A percentile compares a stretch with the other conserved stretches of the same genome.
Evolutionary conservation across 495 filamentous ascomycete genomes (phyloP).

Genomic region (Glonium stellatum): DNA sequence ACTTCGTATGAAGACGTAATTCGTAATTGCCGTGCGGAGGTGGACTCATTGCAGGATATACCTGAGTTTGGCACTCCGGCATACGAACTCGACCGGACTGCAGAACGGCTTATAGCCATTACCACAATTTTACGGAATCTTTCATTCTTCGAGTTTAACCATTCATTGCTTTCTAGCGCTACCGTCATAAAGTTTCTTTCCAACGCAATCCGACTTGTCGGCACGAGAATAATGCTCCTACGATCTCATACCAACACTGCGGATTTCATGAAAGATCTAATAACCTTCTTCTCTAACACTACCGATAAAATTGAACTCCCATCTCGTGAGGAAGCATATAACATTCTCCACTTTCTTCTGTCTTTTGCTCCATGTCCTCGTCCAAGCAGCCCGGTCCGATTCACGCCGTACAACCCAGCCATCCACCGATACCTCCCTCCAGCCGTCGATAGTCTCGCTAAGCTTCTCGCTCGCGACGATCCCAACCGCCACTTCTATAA

Average conservation of each 20-base stretch:
- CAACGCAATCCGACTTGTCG: conserved; percentile 73
- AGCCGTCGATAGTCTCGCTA: conserved; percentile 83
- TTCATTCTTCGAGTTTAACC: conserved; percentile 76
- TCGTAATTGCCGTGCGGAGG: conserved; percentile 65
- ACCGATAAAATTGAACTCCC: conserved; percentile 74
- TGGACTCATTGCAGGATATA: conserved; percentile 59
- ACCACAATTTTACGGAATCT: conserved; percentile 90
- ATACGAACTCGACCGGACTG: conserved; percentile 78
- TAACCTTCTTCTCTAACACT: conserved; percentile 82
- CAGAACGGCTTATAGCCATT: conserved; percentile 80
- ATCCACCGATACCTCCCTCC: conserved; percentile 83
- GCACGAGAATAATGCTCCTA: conserved; percentile 81
- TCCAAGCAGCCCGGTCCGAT: conserved; percentile 46
- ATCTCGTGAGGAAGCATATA: conserved; percentile 79
- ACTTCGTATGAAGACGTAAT: conserved; percentile 81
- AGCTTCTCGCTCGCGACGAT: conserved; percentile 86
- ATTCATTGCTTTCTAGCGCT: conserved; percentile 60
- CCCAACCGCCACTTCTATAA: conserved; percentile 81
- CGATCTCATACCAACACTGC: conserved; percentile 72
- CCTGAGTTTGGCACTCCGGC: conserved; percentile 67
- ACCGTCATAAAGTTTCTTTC: conserved; percentile 73
- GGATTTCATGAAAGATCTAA: conserved; percentile 94
- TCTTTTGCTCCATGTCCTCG: conserved; percentile 78
- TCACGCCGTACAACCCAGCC: conserved; percentile 69
- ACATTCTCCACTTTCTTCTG: conserved; percentile 80